These are phyloP conservation scores for Vitis labrusca DNA, from an alignment of 164 flowering plant species.

Conservation along the genomic window DNA sequence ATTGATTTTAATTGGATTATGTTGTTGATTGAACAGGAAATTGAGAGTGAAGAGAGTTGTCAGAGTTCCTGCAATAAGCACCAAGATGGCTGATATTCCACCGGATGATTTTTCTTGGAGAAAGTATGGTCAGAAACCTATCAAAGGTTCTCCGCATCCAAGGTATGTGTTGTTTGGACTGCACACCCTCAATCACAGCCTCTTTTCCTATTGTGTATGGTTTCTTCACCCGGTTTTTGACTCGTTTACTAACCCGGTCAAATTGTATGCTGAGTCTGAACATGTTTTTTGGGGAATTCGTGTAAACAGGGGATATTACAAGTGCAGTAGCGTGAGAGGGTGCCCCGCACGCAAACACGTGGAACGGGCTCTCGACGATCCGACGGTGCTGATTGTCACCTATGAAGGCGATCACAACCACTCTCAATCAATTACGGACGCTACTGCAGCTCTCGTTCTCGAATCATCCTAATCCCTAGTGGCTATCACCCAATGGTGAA, in stretches of 20 bases:
- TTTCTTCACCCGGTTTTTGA: background rate
- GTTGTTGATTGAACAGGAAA: constrained; percentile 34
- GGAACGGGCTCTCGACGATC: constrained; percentile 66
- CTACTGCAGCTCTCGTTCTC: constrained; percentile 33
- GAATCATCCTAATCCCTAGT: constrained; percentile 47
- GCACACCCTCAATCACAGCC: background rate
- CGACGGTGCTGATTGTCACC: constrained; percentile 59
- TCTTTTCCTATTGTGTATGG: background rate
- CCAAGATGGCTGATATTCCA: constrained; percentile 75
- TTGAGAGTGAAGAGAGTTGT: constrained; percentile 52
- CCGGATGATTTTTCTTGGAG: constrained; percentile 79
- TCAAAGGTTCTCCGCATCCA: constrained; percentile 83
- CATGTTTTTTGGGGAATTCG: background rate
- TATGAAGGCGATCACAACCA: constrained; percentile 73
- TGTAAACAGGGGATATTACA: constrained; percentile 64
- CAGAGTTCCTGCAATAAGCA: constrained; percentile 63
- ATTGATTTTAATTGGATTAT: background rate
- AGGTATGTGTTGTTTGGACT: constrained; percentile 23
- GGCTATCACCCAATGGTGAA: constrained; percentile 12
- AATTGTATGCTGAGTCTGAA: background rate
- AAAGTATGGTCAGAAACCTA: constrained; percentile 81
- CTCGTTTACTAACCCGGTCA: too few relatives aligned
- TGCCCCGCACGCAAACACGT: constrained; percentile 80
- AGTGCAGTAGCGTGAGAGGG: constrained; percentile 67
- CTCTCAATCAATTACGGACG: constrained; percentile 25